Evolutionary conservation across 371 early-diverging fungal species (phyloP), one percentile per base, ranked within the genome.

Genomic region (Saksenaea vasiformis): DNA sequence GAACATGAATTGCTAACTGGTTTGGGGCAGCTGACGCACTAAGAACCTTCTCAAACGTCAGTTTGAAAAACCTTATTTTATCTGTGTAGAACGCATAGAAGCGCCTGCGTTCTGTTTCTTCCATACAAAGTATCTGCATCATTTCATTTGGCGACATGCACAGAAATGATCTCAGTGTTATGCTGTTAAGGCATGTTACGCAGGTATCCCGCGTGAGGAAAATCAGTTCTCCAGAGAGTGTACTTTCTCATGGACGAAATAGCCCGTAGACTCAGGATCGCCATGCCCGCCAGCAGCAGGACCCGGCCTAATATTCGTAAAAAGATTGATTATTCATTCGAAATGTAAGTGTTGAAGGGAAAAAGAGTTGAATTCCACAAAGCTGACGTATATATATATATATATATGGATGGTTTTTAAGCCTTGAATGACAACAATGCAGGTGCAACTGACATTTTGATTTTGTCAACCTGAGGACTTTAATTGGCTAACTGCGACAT

Each of bases 271-370:
- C 7, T 31, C 31, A 31, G 31, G 31, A 7, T 7, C 2, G 31
- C 57, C 58, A 64, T 57, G 57, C 62, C 62, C 62, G 43, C 65
- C 61, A 61, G 17, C 65, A 64, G 58, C 63, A 47, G 56, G 63
- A 26, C 65, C 64, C 57, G 56, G 61, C 37, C 56, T 53, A n/a
- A 64, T 61, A 62, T 60, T 65, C 60, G 55, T 70, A 62, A 62
- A 68, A 68, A 59, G 60, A 31, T 31, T 64, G 58, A 59, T 58
- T 53, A 58, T 14, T 62, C 19, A 24, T 22, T n/a, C n/a, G n/a
- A n/a, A n/a, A n/a, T n/a, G n/a, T n/a, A n/a, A n/a, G n/a, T n/a
- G n/a, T n/a, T n/a, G n/a, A n/a, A n/a, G n/a, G n/a, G n/a, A n/a
- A n/a, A n/a, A n/a, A n/a, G n/a, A n/a, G n/a, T n/a, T n/a, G n/a